Evolutionary conservation across 495 filamentous ascomycete species (phyloP), one percentile per base, ranked within the genome.

Genomic region (Thermochaetoides thermophila): DNA sequence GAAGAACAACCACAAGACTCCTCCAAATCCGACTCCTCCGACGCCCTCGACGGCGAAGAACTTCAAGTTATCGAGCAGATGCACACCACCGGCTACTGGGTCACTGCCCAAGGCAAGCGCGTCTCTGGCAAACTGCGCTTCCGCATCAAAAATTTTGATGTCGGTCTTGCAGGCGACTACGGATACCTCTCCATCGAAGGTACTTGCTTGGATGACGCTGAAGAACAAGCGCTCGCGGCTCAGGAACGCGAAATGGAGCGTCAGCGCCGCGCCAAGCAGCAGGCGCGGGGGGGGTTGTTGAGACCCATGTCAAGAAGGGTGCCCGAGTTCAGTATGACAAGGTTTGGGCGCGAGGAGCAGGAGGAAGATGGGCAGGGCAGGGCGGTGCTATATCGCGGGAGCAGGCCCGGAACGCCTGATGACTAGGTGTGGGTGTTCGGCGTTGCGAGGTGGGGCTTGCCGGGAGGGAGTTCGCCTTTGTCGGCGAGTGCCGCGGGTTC

Each of bases 111-210:
- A 3, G 56, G 56, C 3, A 33, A 34, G 9, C 59, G 52, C 27
- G 46, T 66, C 27, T 39, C 44, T 11, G 57, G 55, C 25, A 63
- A 60, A 44, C 46, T 64, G 21, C 48, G 50, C 22, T 68, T 66
- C 50, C 53, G 62, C 26, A 64, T 68, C 47, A 64, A 62, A 37
- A 60, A 61, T 34, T 68, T 59, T 31, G 62, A 68, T 22, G 58
- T 64, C 16, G 60, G 60, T 7, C 47, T 56, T n/a, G 61, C 62
- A 5, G 61, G 61, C 27, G 60, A 68, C 27, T 57, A 61, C 39
- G 59, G 58, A 13, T 68, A 64, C 32, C 35, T 68, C 5, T 60
- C 54, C 16, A 56, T 68, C 10, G 57, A 66, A 34, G 63, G 63
- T 15, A 64, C 63, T 7, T 63, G 63, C 46, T 33, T 68, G 7